phyloP scores from a whole-genome alignment of 1,139 yeast genomes.

The Magnusiomyces suaveolens region DNA sequence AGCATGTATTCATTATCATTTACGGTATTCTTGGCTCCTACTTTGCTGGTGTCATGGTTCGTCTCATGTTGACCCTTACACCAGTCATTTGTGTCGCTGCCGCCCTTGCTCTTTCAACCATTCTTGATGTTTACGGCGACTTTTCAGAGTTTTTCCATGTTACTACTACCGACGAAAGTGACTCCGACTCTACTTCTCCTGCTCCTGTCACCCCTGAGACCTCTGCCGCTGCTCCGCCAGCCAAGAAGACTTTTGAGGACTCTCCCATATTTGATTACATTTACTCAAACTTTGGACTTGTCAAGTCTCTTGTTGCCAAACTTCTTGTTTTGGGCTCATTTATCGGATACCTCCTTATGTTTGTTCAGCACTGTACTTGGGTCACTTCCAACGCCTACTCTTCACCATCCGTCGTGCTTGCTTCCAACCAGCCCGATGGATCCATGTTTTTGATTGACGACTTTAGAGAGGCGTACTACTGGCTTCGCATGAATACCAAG shows the following conservation, averaged over 20 bases:
- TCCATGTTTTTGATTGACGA: slow-evolving; percentile 82
- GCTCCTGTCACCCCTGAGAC: slow-evolving; percentile 8
- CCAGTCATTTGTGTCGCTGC: slow-evolving; percentile 90
- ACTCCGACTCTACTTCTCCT: slow-evolving; percentile 6
- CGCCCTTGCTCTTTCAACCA: slow-evolving; percentile 75
- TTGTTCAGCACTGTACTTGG: slow-evolving; percentile 95
- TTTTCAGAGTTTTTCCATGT: slow-evolving; percentile 31
- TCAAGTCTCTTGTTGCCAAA: slow-evolving; percentile 43
- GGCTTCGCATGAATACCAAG: slow-evolving; percentile 96
- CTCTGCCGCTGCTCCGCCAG: slow-evolving; percentile 6
- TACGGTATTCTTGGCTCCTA: slow-evolving; percentile 88
- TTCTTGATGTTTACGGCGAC: slow-evolving; percentile 76
- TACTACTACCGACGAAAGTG: slow-evolving; percentile 15
- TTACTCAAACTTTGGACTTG: slow-evolving; percentile 15
- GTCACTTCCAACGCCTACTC: slow-evolving; percentile 93
- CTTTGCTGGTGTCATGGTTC: slow-evolving; percentile 98
- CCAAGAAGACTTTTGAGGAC: slow-evolving; percentile 15
- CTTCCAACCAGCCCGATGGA: slow-evolving; percentile 80
- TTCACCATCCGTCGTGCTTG: slow-evolving; percentile 93
- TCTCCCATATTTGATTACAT: slow-evolving; percentile 17
- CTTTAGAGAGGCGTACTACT: slow-evolving; percentile 96
- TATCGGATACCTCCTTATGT: slow-evolving; percentile 62
- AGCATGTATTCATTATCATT: slow-evolving; percentile 85
- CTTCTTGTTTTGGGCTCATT: slow-evolving; percentile 60
- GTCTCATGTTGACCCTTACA: slow-evolving; percentile 92